phyloP scores from a whole-genome alignment of 2,329 filamentous ascomycete genomes.

The Corinectria fuckeliana region DNA sequence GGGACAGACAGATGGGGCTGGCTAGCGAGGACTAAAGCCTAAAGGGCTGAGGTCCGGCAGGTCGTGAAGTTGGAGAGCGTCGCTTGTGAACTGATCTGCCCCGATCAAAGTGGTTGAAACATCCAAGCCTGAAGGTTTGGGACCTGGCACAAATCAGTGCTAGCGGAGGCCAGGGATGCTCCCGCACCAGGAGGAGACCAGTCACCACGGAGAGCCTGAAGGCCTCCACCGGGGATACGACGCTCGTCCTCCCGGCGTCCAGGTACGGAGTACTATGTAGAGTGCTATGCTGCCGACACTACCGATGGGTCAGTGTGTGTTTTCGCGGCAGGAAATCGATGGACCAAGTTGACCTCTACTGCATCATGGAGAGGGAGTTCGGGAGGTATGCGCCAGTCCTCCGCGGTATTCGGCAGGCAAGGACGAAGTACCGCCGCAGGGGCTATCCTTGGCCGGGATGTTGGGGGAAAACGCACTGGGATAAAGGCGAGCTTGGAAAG shows the following conservation, averaged over 20 bases:
- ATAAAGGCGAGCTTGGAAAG: slow-evolving; percentile 26
- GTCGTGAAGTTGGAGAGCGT: slow-evolving; percentile 1
- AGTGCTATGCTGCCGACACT: background rate
- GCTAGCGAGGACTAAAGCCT: background rate
- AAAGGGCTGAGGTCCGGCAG: background rate
- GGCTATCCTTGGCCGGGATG: slow-evolving; percentile 11
- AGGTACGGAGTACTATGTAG: slow-evolving; percentile 7
- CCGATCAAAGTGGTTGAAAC: slow-evolving; percentile 31
- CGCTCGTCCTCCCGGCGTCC: slow-evolving; percentile 11
- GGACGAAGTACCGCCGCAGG: slow-evolving; percentile 25
- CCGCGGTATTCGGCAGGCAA: slow-evolving; percentile 18
- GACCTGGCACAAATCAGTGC: slow-evolving; percentile 27
- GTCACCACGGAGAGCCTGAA: background rate
- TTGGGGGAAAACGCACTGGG: slow-evolving; percentile 15
- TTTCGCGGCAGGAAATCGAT: background rate
- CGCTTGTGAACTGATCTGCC: slow-evolving; percentile 6
- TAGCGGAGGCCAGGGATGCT: slow-evolving; percentile 22
- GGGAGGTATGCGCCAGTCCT: background rate
- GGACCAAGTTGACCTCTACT: slow-evolving; percentile 7
- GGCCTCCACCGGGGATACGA: slow-evolving; percentile 20
- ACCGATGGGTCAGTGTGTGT: background rate
- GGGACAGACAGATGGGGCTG: slow-evolving; percentile 6
- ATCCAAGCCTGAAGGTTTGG: slow-evolving; percentile 29
- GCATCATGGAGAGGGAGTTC: slow-evolving; percentile 11
- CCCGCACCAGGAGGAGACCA: slow-evolving; percentile 23